Percentiles rank a stretch among this genome's conserved stretches.
These are phyloP conservation scores for Peronospora belbahrii DNA, from an alignment of 352 stramenopile species.

Conservation along the genomic window DNA sequence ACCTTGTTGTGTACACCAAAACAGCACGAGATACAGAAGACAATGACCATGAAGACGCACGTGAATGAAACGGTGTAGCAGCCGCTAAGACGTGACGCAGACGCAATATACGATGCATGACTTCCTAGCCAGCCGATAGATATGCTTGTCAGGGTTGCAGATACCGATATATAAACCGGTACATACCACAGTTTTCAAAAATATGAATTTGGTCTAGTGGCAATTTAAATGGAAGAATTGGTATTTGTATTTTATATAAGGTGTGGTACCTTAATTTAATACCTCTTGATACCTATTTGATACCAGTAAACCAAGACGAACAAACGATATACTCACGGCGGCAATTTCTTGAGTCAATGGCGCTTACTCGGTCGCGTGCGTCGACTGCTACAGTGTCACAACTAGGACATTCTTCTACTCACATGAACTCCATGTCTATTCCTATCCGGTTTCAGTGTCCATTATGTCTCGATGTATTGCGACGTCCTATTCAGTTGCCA, in stretches of 20 bases:
- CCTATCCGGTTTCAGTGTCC: constrained; percentile 67
- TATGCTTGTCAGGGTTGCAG: background rate
- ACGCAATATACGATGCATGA: constrained; percentile 27
- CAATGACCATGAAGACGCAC: background rate
- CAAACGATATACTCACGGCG: background rate
- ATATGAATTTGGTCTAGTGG: too few species aligned
- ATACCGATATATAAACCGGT: background rate
- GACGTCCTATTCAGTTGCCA: constrained; percentile 52
- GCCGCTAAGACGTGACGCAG: constrained; percentile 15
- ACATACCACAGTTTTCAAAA: too few species aligned
- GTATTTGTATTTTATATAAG: too few species aligned
- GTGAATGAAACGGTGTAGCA: background rate
- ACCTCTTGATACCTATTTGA: too few species aligned
- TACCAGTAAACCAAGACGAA: background rate
- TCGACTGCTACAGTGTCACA: constrained; percentile 2
- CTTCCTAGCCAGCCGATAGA: constrained; percentile 19
- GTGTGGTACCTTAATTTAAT: too few species aligned
- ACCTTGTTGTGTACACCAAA: background rate
- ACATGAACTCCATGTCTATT: constrained; percentile 25
- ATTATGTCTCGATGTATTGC: constrained; percentile 70
- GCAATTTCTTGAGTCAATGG: constrained; percentile 14
- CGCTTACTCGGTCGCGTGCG: constrained; percentile 24
- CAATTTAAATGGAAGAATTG: too few species aligned
- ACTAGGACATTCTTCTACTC: background rate
- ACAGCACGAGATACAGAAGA: background rate